Base-by-base conservation (phyloP, 1,139 yeast species). In the Suzukiozyma palmioleophila region DNA sequence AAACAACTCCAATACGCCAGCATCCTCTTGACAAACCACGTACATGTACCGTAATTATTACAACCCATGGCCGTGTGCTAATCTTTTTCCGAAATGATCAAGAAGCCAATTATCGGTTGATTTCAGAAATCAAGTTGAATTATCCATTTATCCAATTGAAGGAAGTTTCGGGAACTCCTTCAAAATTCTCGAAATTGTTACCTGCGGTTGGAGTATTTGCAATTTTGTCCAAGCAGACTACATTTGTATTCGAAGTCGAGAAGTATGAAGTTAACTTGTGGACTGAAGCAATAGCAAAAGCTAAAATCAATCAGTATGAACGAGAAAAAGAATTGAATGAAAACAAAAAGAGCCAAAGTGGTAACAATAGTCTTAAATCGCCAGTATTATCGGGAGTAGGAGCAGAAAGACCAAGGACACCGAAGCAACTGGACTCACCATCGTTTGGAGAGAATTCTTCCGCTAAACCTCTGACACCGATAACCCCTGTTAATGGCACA, bases 221-320 rank as follows among this genome's bases (percentile, higher is more conserved):
- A 0, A 69, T 81, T 27, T 68, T 69, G 42, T 75, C 83, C 0
- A 54, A 56, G 28, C 59, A 56, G 6, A 62, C 74, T 2, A 67
- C 83, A 0, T 69, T 75, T 45, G 66, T 72, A 2, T 76, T 77
- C 58, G 84, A 80, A 50, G 81, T 73, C n/a, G 80, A 77, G 35
- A 75, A 71, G 44, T 60, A 54, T 34, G 83, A 77, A 32, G 66
- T 79, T 0, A 60, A 66, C 26, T 56, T 62, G 13, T 81, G 86
- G 86, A 79, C 85, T 0, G 75, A 71, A 37, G 55, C 73, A 0
- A 60, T 81, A 33, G 77, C 77, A 3, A 73, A 64, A 44, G 56
- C 82, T 0, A 73, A 80, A 48, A 47, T 60, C 6, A 62, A 65
- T 43, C 77, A 73, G 44, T 62, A 60, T 41, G 83, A 79, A 44